phyloP scores from a whole-genome alignment of 2,329 filamentous ascomycete species.

The Pseudogymnoascus sp. region DNA sequence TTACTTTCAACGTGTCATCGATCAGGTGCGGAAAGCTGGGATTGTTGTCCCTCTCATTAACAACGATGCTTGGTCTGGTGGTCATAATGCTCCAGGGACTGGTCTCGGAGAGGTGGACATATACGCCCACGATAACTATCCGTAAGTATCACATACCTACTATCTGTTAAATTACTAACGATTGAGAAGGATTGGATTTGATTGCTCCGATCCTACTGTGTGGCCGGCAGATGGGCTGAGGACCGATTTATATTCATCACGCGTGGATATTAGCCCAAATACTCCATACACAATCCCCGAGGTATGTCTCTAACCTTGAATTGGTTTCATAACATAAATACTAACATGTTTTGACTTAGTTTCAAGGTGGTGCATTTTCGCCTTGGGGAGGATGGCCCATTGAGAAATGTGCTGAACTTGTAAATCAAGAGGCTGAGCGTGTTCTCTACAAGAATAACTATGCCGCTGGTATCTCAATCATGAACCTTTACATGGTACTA shows the following conservation, averaged over 20 bases:
- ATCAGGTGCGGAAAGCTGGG: constrained; percentile 57
- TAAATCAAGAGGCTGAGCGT: constrained; percentile 60
- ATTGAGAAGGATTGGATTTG: constrained; percentile 30
- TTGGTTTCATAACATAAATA: neutral
- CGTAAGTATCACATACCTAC: constrained; percentile 32
- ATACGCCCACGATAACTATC: constrained; percentile 31
- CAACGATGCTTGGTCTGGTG: constrained; percentile 50
- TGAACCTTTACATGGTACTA: constrained; percentile 64
- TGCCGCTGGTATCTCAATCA: constrained; percentile 54
- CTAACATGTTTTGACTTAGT: constrained; percentile 39
- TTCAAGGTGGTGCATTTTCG: constrained; percentile 65
- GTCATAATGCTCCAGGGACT: constrained; percentile 11
- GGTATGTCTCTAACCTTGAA: constrained; percentile 13
- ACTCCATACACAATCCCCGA: constrained; percentile 53
- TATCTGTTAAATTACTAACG: constrained; percentile 12
- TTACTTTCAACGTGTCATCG: constrained; percentile 60
- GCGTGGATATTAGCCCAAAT: constrained; percentile 51
- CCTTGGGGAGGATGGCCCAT: constrained; percentile 56
- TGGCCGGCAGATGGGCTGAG: constrained; percentile 47
- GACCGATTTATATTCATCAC: constrained; percentile 40
- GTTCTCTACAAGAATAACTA: constrained; percentile 70
- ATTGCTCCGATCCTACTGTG: constrained; percentile 37
- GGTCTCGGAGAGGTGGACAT: constrained; percentile 16
- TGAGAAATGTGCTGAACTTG: constrained; percentile 50
- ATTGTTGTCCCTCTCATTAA: constrained; percentile 65